Conservation (phyloP, 2,329 filamentous ascomycete species). For the Chaetoscypha palmicola region DNA sequence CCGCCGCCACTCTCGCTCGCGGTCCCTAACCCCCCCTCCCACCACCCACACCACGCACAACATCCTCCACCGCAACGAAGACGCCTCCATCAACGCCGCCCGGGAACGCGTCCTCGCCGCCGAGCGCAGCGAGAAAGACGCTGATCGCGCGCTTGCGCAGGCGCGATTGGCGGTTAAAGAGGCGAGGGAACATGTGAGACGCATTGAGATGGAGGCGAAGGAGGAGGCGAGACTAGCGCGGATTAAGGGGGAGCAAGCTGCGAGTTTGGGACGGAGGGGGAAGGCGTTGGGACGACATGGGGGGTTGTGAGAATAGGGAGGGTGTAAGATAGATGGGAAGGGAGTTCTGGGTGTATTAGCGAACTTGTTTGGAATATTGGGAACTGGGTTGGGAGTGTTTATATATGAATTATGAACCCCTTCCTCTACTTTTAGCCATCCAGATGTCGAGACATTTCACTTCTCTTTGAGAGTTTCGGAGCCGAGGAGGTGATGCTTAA, state of each 20-base stretch:
- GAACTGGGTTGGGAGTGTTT: no score
- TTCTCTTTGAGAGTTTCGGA: no score
- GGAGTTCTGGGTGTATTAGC: no score
- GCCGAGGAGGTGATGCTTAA: no score
- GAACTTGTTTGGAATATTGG: no score
- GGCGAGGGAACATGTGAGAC: conserved; percentile 55
- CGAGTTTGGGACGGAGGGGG: conserved; percentile 59
- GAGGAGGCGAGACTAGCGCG: conserved; percentile 58
- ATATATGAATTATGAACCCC: no score
- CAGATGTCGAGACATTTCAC: no score
- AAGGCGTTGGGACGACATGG: conserved; percentile 63
- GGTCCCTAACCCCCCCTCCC: conserved; percentile 22
- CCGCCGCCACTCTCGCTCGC: no score
- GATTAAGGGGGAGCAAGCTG: conserved; percentile 61
- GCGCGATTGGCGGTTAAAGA: conserved; percentile 53
- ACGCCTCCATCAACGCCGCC: conserved; percentile 55
- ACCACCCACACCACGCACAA: conserved; percentile 19
- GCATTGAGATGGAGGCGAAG: conserved; percentile 56
- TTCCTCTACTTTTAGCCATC: no score
- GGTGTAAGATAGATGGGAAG: no score
- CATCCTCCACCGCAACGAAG: conserved; percentile 37
- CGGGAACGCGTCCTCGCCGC: conserved; percentile 55
- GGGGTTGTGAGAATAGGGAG: no score
- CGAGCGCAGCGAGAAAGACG: conserved; percentile 57
- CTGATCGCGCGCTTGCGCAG: conserved; percentile 54